These are phyloP conservation scores for Sarcomyxa edulis DNA, from an alignment of 768 basidiomycete genomes.

Conservation along the genomic window DNA sequence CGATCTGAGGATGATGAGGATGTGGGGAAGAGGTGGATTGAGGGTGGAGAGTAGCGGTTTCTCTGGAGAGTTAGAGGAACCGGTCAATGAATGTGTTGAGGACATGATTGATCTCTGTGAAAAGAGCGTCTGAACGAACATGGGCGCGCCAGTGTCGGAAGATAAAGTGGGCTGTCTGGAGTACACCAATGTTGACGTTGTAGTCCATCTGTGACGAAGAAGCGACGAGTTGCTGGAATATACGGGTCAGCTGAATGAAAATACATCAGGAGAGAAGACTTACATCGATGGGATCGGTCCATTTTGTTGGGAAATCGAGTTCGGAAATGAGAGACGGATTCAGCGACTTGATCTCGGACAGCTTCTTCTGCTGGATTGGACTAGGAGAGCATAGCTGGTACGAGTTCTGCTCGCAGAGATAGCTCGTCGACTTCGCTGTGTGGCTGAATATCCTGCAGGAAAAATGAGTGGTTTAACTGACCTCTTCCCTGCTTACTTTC, in stretches of 20 bases:
- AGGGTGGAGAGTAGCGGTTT: conserved; percentile 52
- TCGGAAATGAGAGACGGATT: conserved; percentile 90
- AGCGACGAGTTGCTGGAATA: conserved; percentile 76
- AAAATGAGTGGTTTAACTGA: conserved; percentile 25
- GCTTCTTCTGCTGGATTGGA: conserved; percentile 68
- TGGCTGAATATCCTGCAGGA: conserved; percentile 62
- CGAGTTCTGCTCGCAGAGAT: conserved; percentile 67
- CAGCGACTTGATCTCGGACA: conserved; percentile 83
- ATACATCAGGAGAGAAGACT: conserved; percentile 24
- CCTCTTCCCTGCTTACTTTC: conserved; percentile 87
- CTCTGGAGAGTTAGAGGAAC: conserved; percentile 79
- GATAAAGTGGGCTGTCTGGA: conserved; percentile 94
- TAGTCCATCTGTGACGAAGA: conserved; percentile 81
- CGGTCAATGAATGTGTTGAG: conserved; percentile 77
- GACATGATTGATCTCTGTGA: conserved; percentile 88
- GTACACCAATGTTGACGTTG: conserved; percentile 81
- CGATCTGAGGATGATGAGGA: conserved; percentile 45
- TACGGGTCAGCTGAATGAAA: conserved; percentile 1
- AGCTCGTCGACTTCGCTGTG: conserved; percentile 68
- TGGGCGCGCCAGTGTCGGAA: conserved; percentile 91
- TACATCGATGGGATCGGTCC: conserved; percentile 89
- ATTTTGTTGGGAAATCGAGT: conserved; percentile 84
- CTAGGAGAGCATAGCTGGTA: conserved; percentile 88
- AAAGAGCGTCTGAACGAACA: conserved; percentile 83
- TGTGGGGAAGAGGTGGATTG: conserved; percentile 24